phyloP scores from a whole-genome alignment of 805 yeast species.

The Metahyphopichia silvanorum region DNA sequence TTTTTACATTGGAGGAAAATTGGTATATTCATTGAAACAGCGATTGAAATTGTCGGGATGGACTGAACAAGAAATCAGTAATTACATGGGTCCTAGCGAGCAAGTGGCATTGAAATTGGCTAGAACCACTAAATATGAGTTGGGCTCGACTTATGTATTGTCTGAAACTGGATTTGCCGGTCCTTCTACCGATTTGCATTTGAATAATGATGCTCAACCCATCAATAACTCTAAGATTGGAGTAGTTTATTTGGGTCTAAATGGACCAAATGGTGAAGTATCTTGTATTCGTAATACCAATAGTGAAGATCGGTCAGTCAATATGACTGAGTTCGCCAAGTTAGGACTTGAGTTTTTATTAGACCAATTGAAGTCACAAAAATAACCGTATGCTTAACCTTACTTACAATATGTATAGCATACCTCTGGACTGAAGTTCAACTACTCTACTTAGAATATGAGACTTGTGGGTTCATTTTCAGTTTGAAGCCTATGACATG shows the following conservation, averaged over 20 bases:
- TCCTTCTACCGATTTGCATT: conserved; percentile 49
- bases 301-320: conserved; percentile 50
- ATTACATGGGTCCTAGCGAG: conserved; percentile 81
- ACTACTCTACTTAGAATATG: too few relatives aligned
- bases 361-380: conserved; percentile 35
- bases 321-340: conserved; percentile 76
- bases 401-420: too few relatives aligned
- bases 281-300: conserved; percentile 48
- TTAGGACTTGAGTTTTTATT: conserved; percentile 61
- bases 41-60: conserved; percentile 76
- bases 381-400: too few relatives aligned
- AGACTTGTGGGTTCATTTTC: too few relatives aligned
- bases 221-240: conserved; percentile 46
- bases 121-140: conserved; percentile 71
- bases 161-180: conserved; percentile 92
- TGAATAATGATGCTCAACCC: conserved; percentile 9
- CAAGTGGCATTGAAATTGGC: conserved; percentile 74
- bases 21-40: conserved; percentile 74
- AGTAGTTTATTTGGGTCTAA: conserved; percentile 66
- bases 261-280: conserved; percentile 59
- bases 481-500: too few relatives aligned
- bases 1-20: conserved; percentile 80
- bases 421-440: too few relatives aligned
- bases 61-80: conserved; percentile 64
- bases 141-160: conserved; percentile 78